Conservation (phyloP, 768 basidiomycete species). For the Leccinum uliginosum region DNA sequence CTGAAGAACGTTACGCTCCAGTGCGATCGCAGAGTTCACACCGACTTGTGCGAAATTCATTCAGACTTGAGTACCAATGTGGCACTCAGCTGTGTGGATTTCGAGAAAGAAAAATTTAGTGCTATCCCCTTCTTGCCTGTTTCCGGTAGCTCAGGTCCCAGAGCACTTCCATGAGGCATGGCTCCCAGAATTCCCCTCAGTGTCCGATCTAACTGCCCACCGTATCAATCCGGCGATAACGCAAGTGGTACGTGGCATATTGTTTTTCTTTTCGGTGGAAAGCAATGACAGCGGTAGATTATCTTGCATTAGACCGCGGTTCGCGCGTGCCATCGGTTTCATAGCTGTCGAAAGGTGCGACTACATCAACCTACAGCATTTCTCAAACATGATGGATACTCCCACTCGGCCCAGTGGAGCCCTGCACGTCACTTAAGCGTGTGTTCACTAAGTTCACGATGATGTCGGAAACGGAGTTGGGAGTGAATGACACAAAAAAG, state of each 20-base stretch:
- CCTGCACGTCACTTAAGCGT: not conserved
- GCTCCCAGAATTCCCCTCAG: not conserved
- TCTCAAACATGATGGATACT: not conserved
- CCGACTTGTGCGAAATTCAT: slow-evolving; percentile 8
- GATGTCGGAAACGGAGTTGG: not conserved
- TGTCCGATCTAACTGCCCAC: not conserved
- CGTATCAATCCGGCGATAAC: not conserved
- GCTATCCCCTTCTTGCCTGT: not conserved
- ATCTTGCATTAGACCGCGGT: not conserved
- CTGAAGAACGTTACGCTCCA: not conserved
- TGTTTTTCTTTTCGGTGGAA: not conserved
- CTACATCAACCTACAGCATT: not conserved
- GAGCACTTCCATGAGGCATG: slow-evolving; percentile 6
- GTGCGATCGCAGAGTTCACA: slow-evolving; percentile 1
- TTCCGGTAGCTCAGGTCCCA: slow-evolving; percentile 7
- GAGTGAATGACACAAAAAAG: not conserved
- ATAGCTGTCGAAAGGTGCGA: not conserved
- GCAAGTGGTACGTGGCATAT: not conserved
- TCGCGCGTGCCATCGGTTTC: not conserved
- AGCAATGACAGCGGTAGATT: not conserved
- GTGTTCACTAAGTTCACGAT: not conserved
- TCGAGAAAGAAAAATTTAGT: not conserved
- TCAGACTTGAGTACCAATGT: not conserved
- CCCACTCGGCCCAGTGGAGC: not conserved
- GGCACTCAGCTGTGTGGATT: slow-evolving; percentile 8